Conservation (phyloP, 805 yeast genomes). For the Candida takata region DNA sequence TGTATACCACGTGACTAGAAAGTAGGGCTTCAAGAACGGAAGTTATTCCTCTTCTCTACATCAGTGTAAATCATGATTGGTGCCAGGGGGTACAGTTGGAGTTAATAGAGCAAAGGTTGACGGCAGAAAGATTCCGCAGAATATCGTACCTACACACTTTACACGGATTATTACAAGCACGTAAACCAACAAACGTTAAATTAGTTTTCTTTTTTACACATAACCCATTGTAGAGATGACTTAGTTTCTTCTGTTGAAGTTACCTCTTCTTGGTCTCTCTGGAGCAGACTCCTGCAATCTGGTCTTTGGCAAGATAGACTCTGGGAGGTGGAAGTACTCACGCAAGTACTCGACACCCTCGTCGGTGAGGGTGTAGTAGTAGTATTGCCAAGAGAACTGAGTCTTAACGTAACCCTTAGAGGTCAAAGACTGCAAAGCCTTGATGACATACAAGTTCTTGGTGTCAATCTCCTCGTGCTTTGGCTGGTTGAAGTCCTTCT, state of each 20-base stretch:
- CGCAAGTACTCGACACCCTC: conserved; percentile 98
- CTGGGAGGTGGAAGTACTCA: conserved; percentile 97
- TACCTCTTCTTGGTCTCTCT: conserved; percentile 53
- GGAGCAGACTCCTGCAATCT: conserved; percentile 93
- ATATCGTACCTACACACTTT: no score
- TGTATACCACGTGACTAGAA: no score
- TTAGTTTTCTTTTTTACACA: conserved; percentile 21
- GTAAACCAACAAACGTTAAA: conserved; percentile 8
- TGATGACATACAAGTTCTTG: conserved; percentile 95
- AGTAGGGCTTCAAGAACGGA: no score
- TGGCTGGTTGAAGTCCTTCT: conserved; percentile 96
- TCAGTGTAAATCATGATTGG: no score
- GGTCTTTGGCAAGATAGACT: conserved; percentile 97
- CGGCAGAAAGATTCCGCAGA: no score
- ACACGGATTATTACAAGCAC: no score
- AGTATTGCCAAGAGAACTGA: conserved; percentile 99
- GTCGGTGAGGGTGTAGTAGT: conserved; percentile 99
- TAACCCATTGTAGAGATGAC: conserved; percentile 10
- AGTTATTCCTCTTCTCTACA: no score
- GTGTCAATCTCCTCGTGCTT: conserved; percentile 98
- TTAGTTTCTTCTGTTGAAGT: conserved; percentile 29
- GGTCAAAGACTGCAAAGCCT: conserved; percentile 98
- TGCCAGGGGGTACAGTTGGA: no score
- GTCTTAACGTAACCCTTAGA: conserved; percentile 99
- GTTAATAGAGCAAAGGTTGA: no score